phyloP scores from a whole-genome alignment of 441 rosid genomes.

The Isatis lusitanica region DNA sequence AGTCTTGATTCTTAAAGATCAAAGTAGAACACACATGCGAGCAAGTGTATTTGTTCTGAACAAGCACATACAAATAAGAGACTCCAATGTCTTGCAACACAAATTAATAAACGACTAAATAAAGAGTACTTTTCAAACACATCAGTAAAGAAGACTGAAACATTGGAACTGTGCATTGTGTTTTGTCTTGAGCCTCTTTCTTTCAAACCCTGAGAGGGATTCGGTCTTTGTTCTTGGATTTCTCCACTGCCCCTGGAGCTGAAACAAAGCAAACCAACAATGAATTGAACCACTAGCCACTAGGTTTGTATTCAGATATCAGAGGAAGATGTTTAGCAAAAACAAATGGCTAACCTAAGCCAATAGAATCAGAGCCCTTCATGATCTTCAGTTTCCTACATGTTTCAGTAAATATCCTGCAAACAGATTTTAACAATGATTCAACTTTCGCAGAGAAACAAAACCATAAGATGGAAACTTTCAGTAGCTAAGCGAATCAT shows the following conservation, averaged over 20 bases:
- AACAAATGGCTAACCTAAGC: slow-evolving; percentile 57
- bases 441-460: background rate
- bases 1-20: slow-evolving; percentile 1
- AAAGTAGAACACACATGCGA: slow-evolving; percentile 23
- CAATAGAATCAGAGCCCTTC: slow-evolving; percentile 91
- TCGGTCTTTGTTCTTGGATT: slow-evolving; percentile 31
- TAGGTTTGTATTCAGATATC: background rate
- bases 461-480: background rate
- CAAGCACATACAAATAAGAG: slow-evolving; percentile 16
- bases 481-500: no score
- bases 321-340: background rate
- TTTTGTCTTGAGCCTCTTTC: slow-evolving; percentile 18
- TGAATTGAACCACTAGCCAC: background rate
- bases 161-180: slow-evolving; percentile 32
- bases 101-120: slow-evolving; percentile 19
- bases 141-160: slow-evolving; percentile 22
- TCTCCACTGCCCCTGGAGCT: slow-evolving; percentile 39
- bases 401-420: slow-evolving; percentile 80
- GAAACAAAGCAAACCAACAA: slow-evolving; percentile 3
- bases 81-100: slow-evolving; percentile 15
- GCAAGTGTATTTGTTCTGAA: slow-evolving; percentile 17
- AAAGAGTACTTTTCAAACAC: slow-evolving; percentile 25
- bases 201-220: slow-evolving; percentile 3
- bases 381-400: slow-evolving; percentile 87
- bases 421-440: background rate